Evolutionary conservation across 495 filamentous ascomycete species (phyloP).

Genomic region (Mycothermus thermophilus): DNA sequence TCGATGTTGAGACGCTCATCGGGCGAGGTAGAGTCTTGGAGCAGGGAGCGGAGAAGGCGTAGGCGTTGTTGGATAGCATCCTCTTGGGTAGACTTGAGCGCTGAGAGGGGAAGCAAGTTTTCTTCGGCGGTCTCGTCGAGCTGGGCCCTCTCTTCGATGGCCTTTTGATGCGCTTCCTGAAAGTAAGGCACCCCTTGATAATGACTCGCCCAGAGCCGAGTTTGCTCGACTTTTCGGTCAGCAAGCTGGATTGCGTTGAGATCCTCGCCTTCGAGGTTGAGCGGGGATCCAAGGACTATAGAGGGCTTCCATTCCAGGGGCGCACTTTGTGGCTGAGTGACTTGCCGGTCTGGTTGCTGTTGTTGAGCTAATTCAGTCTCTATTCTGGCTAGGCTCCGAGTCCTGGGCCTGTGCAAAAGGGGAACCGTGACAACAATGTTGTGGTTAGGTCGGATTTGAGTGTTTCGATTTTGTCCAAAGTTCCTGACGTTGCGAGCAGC

Average conservation of each 20-base stretch:
- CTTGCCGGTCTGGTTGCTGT: background rate
- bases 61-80: slow-evolving; percentile 21
- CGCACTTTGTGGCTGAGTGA: background rate
- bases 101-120: slow-evolving; percentile 2
- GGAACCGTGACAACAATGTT: background rate
- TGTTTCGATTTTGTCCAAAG: slow-evolving; percentile 7
- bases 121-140: slow-evolving; percentile 18
- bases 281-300: slow-evolving; percentile 11
- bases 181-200: slow-evolving; percentile 17
- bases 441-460: background rate
- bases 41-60: slow-evolving; percentile 15
- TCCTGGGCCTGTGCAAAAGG: slow-evolving; percentile 1
- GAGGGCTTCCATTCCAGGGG: slow-evolving; percentile 12
- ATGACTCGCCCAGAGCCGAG: slow-evolving; percentile 17
- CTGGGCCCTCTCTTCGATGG: slow-evolving; percentile 18
- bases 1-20: slow-evolving; percentile 30
- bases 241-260: slow-evolving; percentile 26
- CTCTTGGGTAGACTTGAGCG: slow-evolving; percentile 9
- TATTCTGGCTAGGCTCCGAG: slow-evolving; percentile 6
- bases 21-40: slow-evolving; percentile 22
- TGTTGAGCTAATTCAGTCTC: slow-evolving; percentile 1
- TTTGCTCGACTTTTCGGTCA: slow-evolving; percentile 25
- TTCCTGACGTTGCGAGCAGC: slow-evolving; percentile 2
- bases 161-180: slow-evolving; percentile 16
- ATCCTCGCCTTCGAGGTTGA: slow-evolving; percentile 22